Percentiles rank a stretch among this genome's conserved stretches.
Conservation (phyloP, 2,329 filamentous ascomycete genomes). For the Colletotrichum siamense region DNA sequence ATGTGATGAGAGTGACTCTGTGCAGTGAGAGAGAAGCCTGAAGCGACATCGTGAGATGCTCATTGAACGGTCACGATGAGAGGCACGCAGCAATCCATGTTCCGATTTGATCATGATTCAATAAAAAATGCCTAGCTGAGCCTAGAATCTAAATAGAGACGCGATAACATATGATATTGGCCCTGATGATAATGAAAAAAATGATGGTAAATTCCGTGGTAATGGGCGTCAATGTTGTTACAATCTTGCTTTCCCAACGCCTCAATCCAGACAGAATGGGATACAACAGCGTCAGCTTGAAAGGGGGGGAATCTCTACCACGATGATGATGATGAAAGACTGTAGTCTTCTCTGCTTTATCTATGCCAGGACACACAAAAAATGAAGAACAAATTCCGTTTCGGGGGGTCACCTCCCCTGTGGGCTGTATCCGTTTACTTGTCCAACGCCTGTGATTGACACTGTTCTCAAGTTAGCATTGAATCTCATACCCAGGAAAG, state of each 20-base stretch:
- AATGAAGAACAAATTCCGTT: neutral
- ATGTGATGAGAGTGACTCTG: neutral
- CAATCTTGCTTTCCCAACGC: neutral
- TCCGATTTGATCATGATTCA: neutral
- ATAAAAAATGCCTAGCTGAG: neutral
- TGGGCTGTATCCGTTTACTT: neutral
- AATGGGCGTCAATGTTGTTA: neutral
- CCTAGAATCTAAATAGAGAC: neutral
- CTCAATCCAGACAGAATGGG: neutral
- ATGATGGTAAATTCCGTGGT: neutral
- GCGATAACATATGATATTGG: neutral
- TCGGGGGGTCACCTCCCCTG: neutral
- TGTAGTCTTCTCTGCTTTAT: neutral
- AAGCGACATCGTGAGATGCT: neutral
- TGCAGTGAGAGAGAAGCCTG: neutral
- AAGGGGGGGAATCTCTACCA: neutral
- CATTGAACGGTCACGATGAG: neutral
- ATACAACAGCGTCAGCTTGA: neutral
- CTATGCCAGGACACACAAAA: neutral
- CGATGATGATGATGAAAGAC: neutral
- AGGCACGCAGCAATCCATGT: accelerated
- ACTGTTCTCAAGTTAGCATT: neutral
- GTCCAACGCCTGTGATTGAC: slow-evolving; percentile 22
- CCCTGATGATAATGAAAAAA: neutral
- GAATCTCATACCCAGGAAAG: too few relatives aligned